A percentile compares a stretch with the other conserved stretches of the same genome.
phyloP scores from a whole-genome alignment of 768 basidiomycete genomes.

The Xerocomus brunneocitrinus region DNA sequence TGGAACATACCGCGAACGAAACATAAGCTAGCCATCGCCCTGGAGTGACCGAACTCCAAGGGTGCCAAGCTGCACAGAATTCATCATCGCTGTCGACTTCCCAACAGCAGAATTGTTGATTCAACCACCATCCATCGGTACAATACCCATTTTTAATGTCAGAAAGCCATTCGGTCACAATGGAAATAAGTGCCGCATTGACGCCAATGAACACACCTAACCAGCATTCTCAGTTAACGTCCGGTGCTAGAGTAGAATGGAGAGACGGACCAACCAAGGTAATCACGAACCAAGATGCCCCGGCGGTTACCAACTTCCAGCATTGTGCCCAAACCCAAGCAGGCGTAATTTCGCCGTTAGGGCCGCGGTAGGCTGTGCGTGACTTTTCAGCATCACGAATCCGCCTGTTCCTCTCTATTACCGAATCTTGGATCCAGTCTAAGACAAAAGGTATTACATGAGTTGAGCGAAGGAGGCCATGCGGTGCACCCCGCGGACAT shows the following conservation, averaged over 20 bases:
- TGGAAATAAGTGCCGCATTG: conserved; percentile 93
- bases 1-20: conserved; percentile 71
- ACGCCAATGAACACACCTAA: conserved; percentile 86
- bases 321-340: conserved; percentile 61
- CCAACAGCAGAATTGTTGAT: conserved; percentile 98
- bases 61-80: conserved; percentile 87
- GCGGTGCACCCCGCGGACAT: conserved; percentile 22
- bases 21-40: conserved; percentile 86
- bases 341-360: conserved; percentile 47
- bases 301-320: conserved; percentile 56
- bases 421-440: conserved; percentile 98
- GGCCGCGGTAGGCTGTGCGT: conserved; percentile 43
- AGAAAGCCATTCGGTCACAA: conserved; percentile 94
- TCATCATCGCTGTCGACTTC: conserved; percentile 83
- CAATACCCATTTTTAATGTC: conserved; percentile 99
- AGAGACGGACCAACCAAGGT: conserved; percentile 74
- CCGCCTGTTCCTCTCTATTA: conserved; percentile 80
- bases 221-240: conserved; percentile 2
- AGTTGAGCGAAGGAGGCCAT: conserved; percentile 10
- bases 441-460: conserved; percentile 7
- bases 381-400: conserved; percentile 47
- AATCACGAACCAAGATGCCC: conserved; percentile 91
- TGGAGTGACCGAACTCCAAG: conserved; percentile 72
- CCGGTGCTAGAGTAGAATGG: neutral
- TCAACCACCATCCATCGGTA: conserved; percentile 96